Conservation (phyloP, 2,329 filamentous ascomycete genomes). For the Microdochium trichocladiopsis region DNA sequence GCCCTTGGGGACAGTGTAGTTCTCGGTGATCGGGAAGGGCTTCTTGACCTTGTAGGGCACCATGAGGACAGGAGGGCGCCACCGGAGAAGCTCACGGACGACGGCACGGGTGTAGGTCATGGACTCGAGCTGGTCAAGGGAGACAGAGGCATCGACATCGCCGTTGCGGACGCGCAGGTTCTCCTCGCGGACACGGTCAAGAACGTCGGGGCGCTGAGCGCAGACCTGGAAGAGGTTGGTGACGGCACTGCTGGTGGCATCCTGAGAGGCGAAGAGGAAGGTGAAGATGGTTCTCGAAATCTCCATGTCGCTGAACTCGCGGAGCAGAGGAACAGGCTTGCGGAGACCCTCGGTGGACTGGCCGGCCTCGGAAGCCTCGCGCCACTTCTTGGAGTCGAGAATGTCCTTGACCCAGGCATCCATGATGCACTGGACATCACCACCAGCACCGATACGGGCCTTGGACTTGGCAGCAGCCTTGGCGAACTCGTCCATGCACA, state of each 20-base stretch:
- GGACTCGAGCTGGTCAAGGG: slow-evolving; percentile 81
- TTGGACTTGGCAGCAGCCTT: slow-evolving; percentile 93
- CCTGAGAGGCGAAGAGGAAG: slow-evolving; percentile 94
- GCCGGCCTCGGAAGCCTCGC: slow-evolving; percentile 69
- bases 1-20: slow-evolving; percentile 88
- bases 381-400: slow-evolving; percentile 77
- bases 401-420: slow-evolving; percentile 90
- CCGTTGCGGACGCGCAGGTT: slow-evolving; percentile 73
- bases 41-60: slow-evolving; percentile 94
- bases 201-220: slow-evolving; percentile 86
- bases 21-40: slow-evolving; percentile 80
- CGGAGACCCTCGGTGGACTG: slow-evolving; percentile 59
- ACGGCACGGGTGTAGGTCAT: slow-evolving; percentile 88
- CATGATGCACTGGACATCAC: slow-evolving; percentile 85
- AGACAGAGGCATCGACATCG: slow-evolving; percentile 61
- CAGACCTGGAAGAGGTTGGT: slow-evolving; percentile 95
- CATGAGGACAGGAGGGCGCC: slow-evolving; percentile 95
- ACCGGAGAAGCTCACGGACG: slow-evolving; percentile 84
- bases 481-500: slow-evolving; percentile 83
- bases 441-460: slow-evolving; percentile 83
- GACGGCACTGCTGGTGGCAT: slow-evolving; percentile 86
- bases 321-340: slow-evolving; percentile 77
- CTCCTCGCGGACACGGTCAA: slow-evolving; percentile 87
- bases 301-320: slow-evolving; percentile 84
- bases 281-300: slow-evolving; percentile 93